Conservation (phyloP, 2,329 filamentous ascomycete genomes). For the Ramularia collo-cygni region DNA sequence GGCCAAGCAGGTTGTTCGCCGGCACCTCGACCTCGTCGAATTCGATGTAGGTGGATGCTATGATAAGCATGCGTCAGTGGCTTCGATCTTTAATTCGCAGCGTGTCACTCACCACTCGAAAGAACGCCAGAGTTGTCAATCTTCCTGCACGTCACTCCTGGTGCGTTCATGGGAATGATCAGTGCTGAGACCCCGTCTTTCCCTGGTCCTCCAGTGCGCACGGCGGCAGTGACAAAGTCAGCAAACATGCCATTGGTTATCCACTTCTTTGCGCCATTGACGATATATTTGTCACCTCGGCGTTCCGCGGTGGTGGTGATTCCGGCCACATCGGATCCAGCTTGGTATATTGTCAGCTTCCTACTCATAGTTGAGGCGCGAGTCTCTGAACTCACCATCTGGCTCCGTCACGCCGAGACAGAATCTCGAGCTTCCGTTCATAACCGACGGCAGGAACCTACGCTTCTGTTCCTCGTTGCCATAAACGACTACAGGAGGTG, state of each 20-base stretch:
- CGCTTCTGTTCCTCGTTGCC: conserved; percentile 79
- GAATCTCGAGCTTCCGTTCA: conserved; percentile 91
- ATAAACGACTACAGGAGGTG: conserved; percentile 86
- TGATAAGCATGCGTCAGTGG: no score
- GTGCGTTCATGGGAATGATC: conserved; percentile 77
- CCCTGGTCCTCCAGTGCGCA: conserved; percentile 70
- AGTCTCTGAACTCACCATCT: no score
- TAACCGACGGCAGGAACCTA: conserved; percentile 78
- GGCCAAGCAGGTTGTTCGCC: conserved; percentile 96
- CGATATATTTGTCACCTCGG: conserved; percentile 91
- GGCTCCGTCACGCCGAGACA: conserved; percentile 95
- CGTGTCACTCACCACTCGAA: conserved; percentile 86
- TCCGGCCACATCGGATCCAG: conserved; percentile 91
- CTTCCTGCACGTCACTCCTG: conserved; percentile 82
- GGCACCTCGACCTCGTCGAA: conserved; percentile 99
- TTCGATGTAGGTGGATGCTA: conserved; percentile 88
- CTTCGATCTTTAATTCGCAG: no score
- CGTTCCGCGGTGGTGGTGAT: conserved; percentile 93
- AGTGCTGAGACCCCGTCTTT: conserved; percentile 92
- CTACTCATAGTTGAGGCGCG: no score
- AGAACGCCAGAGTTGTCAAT: conserved; percentile 99
- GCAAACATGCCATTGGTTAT: conserved; percentile 81
- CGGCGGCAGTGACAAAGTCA: conserved; percentile 78
- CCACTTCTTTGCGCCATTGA: conserved; percentile 99
- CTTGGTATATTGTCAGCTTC: no score